Percentiles rank a stretch among this genome's conserved stretches.
phyloP scores from a whole-genome alignment of 257 asterid species.

The Anisodus tanguticus region DNA sequence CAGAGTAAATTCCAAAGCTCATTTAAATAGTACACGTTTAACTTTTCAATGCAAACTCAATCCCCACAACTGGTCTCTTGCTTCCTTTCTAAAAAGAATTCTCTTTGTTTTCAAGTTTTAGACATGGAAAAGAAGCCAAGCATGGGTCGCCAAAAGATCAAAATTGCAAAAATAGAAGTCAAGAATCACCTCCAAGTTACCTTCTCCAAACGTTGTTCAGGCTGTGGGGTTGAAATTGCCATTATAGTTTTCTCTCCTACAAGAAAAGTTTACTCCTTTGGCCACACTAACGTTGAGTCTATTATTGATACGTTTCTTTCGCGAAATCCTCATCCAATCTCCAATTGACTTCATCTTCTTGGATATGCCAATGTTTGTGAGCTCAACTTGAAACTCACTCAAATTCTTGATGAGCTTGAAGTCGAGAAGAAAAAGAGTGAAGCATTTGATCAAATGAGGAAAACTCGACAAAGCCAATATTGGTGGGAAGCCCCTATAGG shows the following conservation, averaged over 20 bases:
- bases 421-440: slow-evolving; percentile 4
- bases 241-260: neutral
- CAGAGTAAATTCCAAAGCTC: neutral
- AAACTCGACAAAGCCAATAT: neutral
- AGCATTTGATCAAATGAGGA: neutral
- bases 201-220: slow-evolving; percentile 10
- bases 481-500: slow-evolving; percentile 6
- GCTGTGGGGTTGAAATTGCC: slow-evolving; percentile 19
- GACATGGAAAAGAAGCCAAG: neutral
- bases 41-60: neutral
- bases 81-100: neutral
- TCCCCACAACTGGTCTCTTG: neutral
- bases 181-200: slow-evolving; percentile 17
- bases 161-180: neutral
- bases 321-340: neutral
- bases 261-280: neutral
- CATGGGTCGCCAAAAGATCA: slow-evolving; percentile 26
- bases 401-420: neutral
- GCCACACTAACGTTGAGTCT: slow-evolving; percentile 18
- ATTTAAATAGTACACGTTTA: neutral
- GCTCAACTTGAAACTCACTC: neutral
- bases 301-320: neutral
- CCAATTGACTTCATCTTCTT: neutral
- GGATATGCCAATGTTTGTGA: neutral
- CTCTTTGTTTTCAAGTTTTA: neutral